Percentiles rank a stretch among this genome's conserved stretches.
phyloP scores from a whole-genome alignment of 805 yeast species.

The Lachancea meyersii region DNA sequence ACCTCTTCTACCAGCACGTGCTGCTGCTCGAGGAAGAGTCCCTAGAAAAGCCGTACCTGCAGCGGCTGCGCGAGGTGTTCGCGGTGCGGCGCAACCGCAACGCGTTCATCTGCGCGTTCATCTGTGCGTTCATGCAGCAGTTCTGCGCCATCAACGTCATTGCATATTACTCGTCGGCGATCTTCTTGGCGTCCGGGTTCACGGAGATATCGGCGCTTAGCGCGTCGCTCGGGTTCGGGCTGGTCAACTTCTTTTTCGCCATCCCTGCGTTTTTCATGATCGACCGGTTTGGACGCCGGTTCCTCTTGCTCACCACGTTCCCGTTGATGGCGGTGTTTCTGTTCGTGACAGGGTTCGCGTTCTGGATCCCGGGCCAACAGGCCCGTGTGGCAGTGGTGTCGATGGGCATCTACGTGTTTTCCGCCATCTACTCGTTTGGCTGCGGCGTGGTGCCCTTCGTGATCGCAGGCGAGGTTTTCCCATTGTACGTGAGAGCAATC shows the following conservation, averaged over 20 bases:
- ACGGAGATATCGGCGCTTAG: conserved; percentile 54
- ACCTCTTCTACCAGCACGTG: conserved; percentile 61
- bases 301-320: conserved; percentile 50
- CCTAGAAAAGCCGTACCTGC: conserved; percentile 39
- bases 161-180: conserved; percentile 77
- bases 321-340: conserved; percentile 59
- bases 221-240: conserved; percentile 85
- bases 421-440: conserved; percentile 72
- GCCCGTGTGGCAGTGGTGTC: conserved; percentile 64
- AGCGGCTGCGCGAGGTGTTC: conserved; percentile 51
- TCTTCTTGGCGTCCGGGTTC: conserved; percentile 64
- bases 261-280: conserved; percentile 77
- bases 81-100: conserved; percentile 75
- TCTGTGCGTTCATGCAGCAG: conserved; percentile 86
- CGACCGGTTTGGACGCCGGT: conserved; percentile 71
- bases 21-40: conserved; percentile 57
- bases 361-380: conserved; percentile 51
- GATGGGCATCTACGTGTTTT: conserved; percentile 66
- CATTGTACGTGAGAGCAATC: conserved; percentile 69
- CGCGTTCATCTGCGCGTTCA: conserved; percentile 72
- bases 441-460: conserved; percentile 90
- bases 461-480: conserved; percentile 79
- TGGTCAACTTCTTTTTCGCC: conserved; percentile 73
- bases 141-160: conserved; percentile 87
- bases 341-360: conserved; percentile 61